Evolutionary conservation across 2,329 filamentous ascomycete genomes (phyloP), one percentile per base, ranked within the genome.

Genomic region (Neoscytalidium dimidiatum): DNA sequence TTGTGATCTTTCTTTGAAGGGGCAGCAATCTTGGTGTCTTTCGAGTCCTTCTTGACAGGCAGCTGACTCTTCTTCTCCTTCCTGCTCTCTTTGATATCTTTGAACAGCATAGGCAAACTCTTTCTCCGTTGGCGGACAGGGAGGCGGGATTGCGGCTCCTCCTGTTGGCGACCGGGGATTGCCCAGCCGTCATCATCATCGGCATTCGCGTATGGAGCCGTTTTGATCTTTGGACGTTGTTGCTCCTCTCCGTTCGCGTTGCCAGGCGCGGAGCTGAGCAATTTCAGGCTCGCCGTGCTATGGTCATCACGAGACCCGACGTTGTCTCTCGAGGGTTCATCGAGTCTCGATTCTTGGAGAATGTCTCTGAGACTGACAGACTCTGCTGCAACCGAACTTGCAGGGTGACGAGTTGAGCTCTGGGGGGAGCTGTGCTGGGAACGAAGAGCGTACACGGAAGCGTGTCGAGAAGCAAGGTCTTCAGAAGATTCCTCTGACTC

Each of bases 31-130:
- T 60, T 60, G 23, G 21, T 6, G 9, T 60, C 56, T 28, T 60
- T 60, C 4, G 28, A 5, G n/a, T 46, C 38, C 41, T 60, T 60
- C 56, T 46, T 60, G 31, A 57, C 35, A 2, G 52, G 52, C 1
- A 56, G 31, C 2, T 26, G 31, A 23, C 33, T 56, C 52, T 56
- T 58, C 38, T 57, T 56, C 38, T 58, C 38, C 41, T 58, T 46
- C 38, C 31, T 58, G 19, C 19, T 38, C 3, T 58, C 38, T 23
- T 58, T 46, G 3, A 31, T 44, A 21, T 58, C 56, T 28, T 44
- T 60, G 21, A 56, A 56, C 6, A 56, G 51, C 51, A 56, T 35
- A 4, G 51, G 51, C 51, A 56, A 14, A 38, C 56, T 60, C 53
- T 43, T 58, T 28, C 53, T 60, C 56, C 28, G 31, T 44, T 14